Evolutionary conservation across 179 eudicot genomes (phyloP).

Genomic region (Patellifolia procumbens): DNA sequence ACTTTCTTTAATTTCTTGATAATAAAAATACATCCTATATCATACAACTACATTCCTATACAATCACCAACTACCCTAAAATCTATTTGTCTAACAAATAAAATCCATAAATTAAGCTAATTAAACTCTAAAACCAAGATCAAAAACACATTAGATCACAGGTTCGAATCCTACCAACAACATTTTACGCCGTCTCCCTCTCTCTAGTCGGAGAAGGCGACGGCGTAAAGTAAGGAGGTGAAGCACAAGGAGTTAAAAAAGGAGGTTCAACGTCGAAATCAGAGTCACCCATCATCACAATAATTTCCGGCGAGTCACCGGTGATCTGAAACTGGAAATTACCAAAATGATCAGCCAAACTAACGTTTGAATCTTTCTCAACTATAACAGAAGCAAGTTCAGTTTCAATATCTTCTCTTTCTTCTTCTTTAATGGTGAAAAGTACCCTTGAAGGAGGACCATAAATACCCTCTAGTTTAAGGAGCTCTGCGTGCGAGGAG

Average conservation of each 20-base stretch:
- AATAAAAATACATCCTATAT: not conserved
- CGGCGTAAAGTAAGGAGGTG: constrained; percentile 49
- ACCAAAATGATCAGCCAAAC: constrained; percentile 13
- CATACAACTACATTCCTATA: constrained; percentile 16
- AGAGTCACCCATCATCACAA: constrained; percentile 21
- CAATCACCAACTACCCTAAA: not conserved
- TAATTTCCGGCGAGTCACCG: constrained; percentile 8
- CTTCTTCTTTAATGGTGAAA: constrained; percentile 50
- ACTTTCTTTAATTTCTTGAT: not conserved
- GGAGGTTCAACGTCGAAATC: constrained; percentile 34
- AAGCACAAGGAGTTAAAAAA: constrained; percentile 49
- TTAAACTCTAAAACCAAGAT: not conserved
- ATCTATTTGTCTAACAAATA: not conserved
- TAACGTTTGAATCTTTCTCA: not conserved
- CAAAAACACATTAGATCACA: not conserved
- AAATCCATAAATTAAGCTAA: not conserved
- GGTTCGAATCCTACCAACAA: not conserved
- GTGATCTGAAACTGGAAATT: not conserved
- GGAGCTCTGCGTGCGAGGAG: constrained; percentile 23
- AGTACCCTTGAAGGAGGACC: constrained; percentile 48
- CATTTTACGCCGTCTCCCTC: not conserved
- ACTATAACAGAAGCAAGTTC: constrained; percentile 3
- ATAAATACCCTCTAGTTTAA: constrained; percentile 33
- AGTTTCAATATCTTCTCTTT: constrained; percentile 36
- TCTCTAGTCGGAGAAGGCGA: constrained; percentile 41